Percentiles rank a stretch among this genome's conserved stretches.
Evolutionary conservation across 495 filamentous ascomycete genomes (phyloP).

Genomic region (Clavariopsis aquatica): DNA sequence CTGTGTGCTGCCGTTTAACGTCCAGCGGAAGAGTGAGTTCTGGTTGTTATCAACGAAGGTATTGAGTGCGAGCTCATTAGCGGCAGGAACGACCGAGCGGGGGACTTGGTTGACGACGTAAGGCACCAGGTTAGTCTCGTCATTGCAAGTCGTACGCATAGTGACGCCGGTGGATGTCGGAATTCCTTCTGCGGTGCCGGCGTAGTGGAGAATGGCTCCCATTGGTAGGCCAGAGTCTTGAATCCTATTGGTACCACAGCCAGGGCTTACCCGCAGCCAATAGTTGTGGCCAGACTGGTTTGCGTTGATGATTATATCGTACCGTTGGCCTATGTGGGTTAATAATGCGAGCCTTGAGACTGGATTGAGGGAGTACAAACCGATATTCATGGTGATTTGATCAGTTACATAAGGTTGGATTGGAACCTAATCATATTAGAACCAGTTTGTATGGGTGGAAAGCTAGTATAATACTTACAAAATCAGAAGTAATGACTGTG

Average conservation of each 20-base stretch:
- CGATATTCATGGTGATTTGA: conserved; percentile 41
- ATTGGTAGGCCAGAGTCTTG: conserved; percentile 14
- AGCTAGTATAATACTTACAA: conserved; percentile 27
- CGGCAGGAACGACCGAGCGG: conserved; percentile 21
- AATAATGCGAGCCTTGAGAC: neutral
- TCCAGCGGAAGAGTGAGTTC: conserved; percentile 43
- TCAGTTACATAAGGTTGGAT: conserved; percentile 38
- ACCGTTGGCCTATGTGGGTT: conserved; percentile 40
- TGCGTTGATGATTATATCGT: conserved; percentile 46
- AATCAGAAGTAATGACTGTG: conserved; percentile 43
- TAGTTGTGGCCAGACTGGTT: conserved; percentile 45
- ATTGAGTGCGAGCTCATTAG: conserved; percentile 38
- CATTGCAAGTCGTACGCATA: conserved; percentile 25
- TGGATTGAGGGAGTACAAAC: conserved; percentile 10
- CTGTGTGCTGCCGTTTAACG: conserved; percentile 42
- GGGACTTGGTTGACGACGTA: conserved; percentile 41
- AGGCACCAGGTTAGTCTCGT: conserved; percentile 30
- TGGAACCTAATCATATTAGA: conserved; percentile 36
- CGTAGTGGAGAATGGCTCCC: conserved; percentile 34
- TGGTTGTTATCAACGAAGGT: conserved; percentile 25
- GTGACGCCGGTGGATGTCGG: conserved; percentile 30
- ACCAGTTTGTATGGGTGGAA: neutral
- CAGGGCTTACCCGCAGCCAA: conserved; percentile 45
- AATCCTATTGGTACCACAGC: conserved; percentile 32
- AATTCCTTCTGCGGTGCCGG: conserved; percentile 6